Evolutionary conservation across 2,329 filamentous ascomycete species (phyloP), one percentile per base, ranked within the genome.

Genomic region (Exophiala sp.): DNA sequence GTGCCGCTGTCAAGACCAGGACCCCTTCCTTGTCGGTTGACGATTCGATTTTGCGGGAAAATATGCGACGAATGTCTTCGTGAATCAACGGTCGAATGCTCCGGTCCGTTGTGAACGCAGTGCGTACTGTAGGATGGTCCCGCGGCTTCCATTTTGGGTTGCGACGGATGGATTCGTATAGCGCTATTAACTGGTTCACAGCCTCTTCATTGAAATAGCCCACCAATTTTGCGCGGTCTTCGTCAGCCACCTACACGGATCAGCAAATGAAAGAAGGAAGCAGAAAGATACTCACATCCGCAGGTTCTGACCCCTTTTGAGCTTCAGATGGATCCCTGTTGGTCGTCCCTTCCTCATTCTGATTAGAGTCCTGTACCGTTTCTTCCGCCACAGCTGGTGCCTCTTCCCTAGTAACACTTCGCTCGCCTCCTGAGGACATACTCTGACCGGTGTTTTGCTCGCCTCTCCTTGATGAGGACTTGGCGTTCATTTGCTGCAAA

Each of bases 41-140:
- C 1, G 89, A 95, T 54, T 95, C 89, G 47, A 96, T 78, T 52
- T 83, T 81, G 2, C 85, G 86, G n/a, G 77, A 75, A 69, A 96
- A 96, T 57, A 95, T 86, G 38, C 86, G 85, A 21, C 91, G 88
- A 42, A 96, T 75, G 7, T 77, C 74, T 60, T 82, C 74, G 66
- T 89, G 86, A 6, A 87, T 79, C 58, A 80, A 74, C 35, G 83
- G 84, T 6, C 86, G 82, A 51, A 77, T 67, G 14, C 80, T 78
- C 60, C 85, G 84, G 62, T 87, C 83, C 5, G 63, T 52, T 3
- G 73, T 69, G 36, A 88, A 80, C 3, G 76, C 71, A 6, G 75
- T 69, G 1, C 80, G 79, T 9, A 73, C 72, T 4, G 72, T 72
- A 5, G 78, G 77, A 58, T 85, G 78, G 20, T 80, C 78, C 47